Base-by-base conservation (phyloP, 75 land plant genomes). In the Pinus albicaulis region DNA sequence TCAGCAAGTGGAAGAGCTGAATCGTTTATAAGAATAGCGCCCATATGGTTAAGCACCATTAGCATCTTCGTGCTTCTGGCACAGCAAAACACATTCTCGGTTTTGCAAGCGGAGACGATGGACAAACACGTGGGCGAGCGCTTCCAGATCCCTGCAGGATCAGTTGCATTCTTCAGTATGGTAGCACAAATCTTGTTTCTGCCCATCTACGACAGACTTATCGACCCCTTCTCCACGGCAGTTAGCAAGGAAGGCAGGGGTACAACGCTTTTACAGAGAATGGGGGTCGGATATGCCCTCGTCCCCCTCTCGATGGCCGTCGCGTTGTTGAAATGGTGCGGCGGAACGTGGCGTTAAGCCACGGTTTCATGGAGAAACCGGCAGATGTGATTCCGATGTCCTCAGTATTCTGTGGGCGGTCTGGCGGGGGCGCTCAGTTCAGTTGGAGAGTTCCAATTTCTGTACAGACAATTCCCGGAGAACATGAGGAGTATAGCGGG, bases 1-100 rank as follows among this genome's bases (percentile, higher is more conserved):
- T 4, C 81, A 92, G 25, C 88, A 89, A 81, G 95, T 95, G 17
- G 95, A 95, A 74, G 93, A 91, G 56, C 80, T 93, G 44, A 95
- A 79, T 76, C 90, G 52, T 77, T 92, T 3, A 24, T 95, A 7
- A 85, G 84, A 71, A 76, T 95, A 55, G 38, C 91, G 7, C 96
- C 98, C 12, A 69, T 95, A 59, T 31, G 31, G 31, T 31, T 2
- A 31, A 31, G 31, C 91, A 93, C 86, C 8, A 80, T 89, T 64
- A 44, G 90, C 7, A 82, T 89, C 59, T 86, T 87, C 79, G 80
- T 82, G 11, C 81, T 90, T 28, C 59, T 88, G 11, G 66, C 82
- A 7, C 99, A 96, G 76, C 94, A 88, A 74, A 75, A 80, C 55
- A 91, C 96, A 2, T 90, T 93, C 83, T 81, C 87, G 1, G 83